phyloP scores from a whole-genome alignment of 805 yeast species.

The Wickerhamiella kurtzmanii region DNA sequence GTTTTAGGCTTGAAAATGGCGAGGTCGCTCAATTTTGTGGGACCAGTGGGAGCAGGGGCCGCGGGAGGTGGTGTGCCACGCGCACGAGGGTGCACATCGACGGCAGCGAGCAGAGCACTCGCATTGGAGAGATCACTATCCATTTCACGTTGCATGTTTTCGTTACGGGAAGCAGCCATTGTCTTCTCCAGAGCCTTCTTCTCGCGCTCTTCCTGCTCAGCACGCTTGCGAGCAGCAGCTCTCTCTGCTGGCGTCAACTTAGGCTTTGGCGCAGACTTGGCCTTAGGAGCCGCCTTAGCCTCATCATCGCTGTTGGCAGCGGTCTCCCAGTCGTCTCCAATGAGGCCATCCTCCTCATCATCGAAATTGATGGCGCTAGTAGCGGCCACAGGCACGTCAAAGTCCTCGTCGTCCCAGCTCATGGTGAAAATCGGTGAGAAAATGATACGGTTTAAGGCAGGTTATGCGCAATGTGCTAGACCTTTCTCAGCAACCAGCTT shows the following conservation, averaged over 20 bases:
- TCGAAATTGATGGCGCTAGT: constrained; percentile 71
- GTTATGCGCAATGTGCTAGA: too few species aligned
- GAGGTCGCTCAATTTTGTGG: constrained; percentile 27
- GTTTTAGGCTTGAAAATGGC: constrained; percentile 72
- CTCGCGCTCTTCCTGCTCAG: constrained; percentile 35
- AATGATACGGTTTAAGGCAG: too few species aligned
- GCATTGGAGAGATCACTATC: constrained; percentile 85
- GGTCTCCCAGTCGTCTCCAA: constrained; percentile 75
- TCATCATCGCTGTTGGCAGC: constrained; percentile 56
- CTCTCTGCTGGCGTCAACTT: constrained; percentile 32
- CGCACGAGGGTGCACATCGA: constrained; percentile 25
- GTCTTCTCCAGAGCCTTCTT: constrained; percentile 33
- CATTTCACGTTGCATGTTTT: constrained; percentile 67
- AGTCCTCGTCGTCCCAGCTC: constrained; percentile 70
- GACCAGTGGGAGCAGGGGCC: constrained; percentile 27
- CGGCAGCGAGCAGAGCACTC: constrained; percentile 77
- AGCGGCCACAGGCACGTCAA: constrained; percentile 50
- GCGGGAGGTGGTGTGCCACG: constrained; percentile 24
- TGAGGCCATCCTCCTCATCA: constrained; percentile 62
- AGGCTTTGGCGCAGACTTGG: constrained; percentile 30
- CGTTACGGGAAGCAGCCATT: constrained; percentile 54
- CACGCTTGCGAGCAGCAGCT: constrained; percentile 29
- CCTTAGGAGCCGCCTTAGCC: constrained; percentile 24
- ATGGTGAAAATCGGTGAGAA: too few species aligned
- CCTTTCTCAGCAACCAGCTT: too few species aligned